phyloP scores from a whole-genome alignment of 2,329 filamentous ascomycete genomes.

The Exophiala viscosa region DNA sequence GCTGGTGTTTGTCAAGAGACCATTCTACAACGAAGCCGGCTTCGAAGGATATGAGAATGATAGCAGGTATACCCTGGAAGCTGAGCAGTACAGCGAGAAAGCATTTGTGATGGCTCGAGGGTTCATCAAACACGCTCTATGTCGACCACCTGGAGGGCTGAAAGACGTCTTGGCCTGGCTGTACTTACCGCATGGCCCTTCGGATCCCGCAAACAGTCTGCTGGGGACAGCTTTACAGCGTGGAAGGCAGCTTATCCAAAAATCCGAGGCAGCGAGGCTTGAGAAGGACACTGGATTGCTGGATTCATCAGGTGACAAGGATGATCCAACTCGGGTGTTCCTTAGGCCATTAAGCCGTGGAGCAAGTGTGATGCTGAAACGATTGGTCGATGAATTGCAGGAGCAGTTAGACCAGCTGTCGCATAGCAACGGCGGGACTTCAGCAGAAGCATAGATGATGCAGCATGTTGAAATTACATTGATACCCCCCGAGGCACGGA shows the following conservation, averaged over 20 bases:
- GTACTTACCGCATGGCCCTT: conserved; percentile 39
- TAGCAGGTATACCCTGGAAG: conserved; percentile 44
- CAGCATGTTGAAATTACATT: not conserved
- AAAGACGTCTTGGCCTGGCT: conserved; percentile 52
- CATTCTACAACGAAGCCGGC: conserved; percentile 63
- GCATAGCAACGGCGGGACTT: not conserved
- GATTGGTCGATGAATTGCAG: conserved; percentile 30
- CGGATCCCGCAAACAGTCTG: conserved; percentile 6
- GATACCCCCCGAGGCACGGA: no score
- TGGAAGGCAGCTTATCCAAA: conserved; percentile 31
- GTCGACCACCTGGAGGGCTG: conserved; percentile 43
- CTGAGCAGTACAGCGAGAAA: conserved; percentile 52
- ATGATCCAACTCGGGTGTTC: conserved; percentile 29
- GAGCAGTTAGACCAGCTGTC: conserved; percentile 7
- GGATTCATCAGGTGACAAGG: conserved; percentile 21
- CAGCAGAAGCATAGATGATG: not conserved
- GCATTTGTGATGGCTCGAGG: conserved; percentile 51
- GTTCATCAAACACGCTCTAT: conserved; percentile 50
- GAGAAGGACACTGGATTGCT: conserved; percentile 25
- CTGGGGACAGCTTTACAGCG: conserved; percentile 27
- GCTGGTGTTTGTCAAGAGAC: conserved; percentile 56
- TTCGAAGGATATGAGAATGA: conserved; percentile 52
- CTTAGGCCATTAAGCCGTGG: conserved; percentile 34
- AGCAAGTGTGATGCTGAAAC: conserved; percentile 34
- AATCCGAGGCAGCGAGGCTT: conserved; percentile 18